Evolutionary conservation across 1,139 yeast genomes (phyloP), one percentile per base, ranked within the genome.

Genomic region (Pneumocystis murina): DNA sequence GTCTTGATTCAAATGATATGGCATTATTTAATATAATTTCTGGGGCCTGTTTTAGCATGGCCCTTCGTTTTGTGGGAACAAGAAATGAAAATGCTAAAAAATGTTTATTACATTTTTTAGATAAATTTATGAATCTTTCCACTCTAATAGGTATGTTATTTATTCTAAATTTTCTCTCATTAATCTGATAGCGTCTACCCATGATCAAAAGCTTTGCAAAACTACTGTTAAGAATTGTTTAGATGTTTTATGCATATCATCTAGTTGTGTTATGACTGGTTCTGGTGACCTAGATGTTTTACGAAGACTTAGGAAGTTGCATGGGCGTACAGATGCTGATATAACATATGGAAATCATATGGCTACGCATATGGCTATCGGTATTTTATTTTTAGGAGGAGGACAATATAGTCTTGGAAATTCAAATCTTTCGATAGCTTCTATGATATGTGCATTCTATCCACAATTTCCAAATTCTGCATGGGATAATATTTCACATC

Each of bases 301-400:
- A 69, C 79, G 92, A 70, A 78, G 96, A 64, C 75, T 89, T 59
- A 79, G 96, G 66, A 80, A 81, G 30, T 74, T 89, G 48, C 89
- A 88, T 71, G 85, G 82, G 30, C 80, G 80, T 36, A 79, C 83
- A 0, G 78, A 75, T 58, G 77, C 77, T 20, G 75, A 78, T 64
- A 62, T 63, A 33, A 41, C 55, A 24, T 89, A 81, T 72, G 95
- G 96, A 0, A 82, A 83, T 67, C 87, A 82, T 71, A 82, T 88
- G 84, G 90, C 94, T 0, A 79, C 85, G 1, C 89, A 87, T 70
- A 81, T 88, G 77, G 88, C 96, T 0, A 75, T 92, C 61, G 99
- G 99, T 0, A 84, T 91, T 68, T 75, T 92, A 64, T 91, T 92
- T 71, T 75, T 92, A 59, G 96, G 97, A 0, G 95, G 96, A 4